A percentile compares a stretch with the other conserved stretches of the same genome.
These are phyloP conservation scores for Ochromonadaceae sp. DNA, from an alignment of 352 stramenopile genomes.

Conservation along the genomic window DNA sequence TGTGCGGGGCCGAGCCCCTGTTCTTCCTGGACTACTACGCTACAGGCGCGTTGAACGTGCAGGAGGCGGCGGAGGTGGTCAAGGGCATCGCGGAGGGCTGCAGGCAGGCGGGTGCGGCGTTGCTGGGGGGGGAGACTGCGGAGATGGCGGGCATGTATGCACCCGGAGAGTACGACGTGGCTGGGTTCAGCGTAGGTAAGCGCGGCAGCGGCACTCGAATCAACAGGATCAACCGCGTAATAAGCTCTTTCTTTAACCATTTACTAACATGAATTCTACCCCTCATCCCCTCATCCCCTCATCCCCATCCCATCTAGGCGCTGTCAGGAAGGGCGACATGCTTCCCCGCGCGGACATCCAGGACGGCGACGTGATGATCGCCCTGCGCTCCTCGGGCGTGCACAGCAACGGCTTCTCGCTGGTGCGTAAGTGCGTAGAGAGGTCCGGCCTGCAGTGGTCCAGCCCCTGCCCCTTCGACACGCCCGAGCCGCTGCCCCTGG, in stretches of 20 bases:
- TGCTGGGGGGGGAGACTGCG: constrained; percentile 63
- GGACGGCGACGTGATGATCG: constrained; percentile 78
- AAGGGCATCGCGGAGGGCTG: constrained; percentile 93
- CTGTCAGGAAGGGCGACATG: constrained; percentile 37
- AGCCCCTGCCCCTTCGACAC: constrained; percentile 49
- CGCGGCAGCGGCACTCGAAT: constrained; percentile 41
- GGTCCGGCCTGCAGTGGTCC: constrained; percentile 51
- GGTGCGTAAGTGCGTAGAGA: constrained; percentile 86
- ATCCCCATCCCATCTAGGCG: no score
- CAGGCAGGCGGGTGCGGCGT: constrained; percentile 47
- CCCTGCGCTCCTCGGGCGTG: constrained; percentile 80
- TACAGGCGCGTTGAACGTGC: constrained; percentile 82
- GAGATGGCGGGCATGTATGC: constrained; percentile 99
- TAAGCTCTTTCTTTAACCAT: background rate
- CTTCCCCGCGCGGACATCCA: constrained; percentile 57
- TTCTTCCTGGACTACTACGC: constrained; percentile 99
- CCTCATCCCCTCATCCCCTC: background rate
- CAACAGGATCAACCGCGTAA: background rate
- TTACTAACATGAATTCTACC: constrained; percentile 8
- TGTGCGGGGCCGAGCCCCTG: constrained; percentile 92
- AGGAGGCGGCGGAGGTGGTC: constrained; percentile 78
- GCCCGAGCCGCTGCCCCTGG: constrained; percentile 63
- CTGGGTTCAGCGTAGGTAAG: constrained; percentile 91
- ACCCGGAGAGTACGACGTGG: constrained; percentile 93
- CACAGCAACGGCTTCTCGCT: constrained; percentile 98